Conservation (phyloP, 495 filamentous ascomycete species). For the Neurospora sp. region DNA sequence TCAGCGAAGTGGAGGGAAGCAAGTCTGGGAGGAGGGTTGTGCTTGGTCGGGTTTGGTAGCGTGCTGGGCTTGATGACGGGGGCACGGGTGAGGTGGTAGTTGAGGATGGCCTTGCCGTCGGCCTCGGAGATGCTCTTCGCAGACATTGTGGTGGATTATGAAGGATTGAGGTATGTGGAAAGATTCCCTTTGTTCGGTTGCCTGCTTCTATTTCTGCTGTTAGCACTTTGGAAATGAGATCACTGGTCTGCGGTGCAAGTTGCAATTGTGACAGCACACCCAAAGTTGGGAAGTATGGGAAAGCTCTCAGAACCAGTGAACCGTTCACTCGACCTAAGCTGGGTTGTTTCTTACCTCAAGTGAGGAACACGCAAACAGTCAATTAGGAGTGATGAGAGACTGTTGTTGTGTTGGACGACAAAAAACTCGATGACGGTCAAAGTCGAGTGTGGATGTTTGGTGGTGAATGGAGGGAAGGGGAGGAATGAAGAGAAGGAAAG, state of each 20-base stretch:
- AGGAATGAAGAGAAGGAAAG: background rate
- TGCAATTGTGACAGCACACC: background rate
- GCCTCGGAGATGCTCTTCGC: conserved; percentile 97
- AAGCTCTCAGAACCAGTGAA: background rate
- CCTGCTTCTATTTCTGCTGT: conserved; percentile 4
- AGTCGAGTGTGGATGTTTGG: background rate
- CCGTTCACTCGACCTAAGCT: background rate
- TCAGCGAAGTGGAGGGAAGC: conserved; percentile 91
- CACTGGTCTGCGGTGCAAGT: background rate
- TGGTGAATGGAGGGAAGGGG: background rate
- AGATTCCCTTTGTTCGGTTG: conserved; percentile 5
- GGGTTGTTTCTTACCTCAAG: conserved; percentile 6
- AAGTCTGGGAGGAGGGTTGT: conserved; percentile 87
- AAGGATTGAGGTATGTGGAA: conserved; percentile 7
- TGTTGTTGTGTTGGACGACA: background rate
- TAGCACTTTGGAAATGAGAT: background rate
- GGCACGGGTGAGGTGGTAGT: conserved; percentile 99
- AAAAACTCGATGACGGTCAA: background rate
- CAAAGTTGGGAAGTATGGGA: background rate
- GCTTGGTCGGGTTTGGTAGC: conserved; percentile 71
- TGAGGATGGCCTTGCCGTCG: conserved; percentile 99
- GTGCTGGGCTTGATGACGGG: conserved; percentile 96
- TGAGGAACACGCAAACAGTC: conserved; percentile 10
- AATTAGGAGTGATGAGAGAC: conserved; percentile 2
- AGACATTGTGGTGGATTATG: conserved; percentile 58